Conservation (phyloP, 495 filamentous ascomycete species). For the Aspergillus coremiiformis region DNA sequence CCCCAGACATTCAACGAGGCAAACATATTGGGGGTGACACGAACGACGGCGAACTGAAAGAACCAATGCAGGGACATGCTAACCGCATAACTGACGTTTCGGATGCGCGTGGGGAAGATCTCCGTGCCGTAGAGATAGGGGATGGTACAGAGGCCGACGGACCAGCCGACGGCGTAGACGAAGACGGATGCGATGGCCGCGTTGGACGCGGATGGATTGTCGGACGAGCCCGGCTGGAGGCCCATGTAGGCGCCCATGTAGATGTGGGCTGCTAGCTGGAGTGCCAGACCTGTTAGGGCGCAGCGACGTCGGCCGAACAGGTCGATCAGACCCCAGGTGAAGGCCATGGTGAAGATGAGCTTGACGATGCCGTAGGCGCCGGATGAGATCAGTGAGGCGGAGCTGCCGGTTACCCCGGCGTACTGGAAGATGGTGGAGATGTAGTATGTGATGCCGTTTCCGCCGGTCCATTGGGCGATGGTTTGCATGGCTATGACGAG, state of each 20-base stretch:
- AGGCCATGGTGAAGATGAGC: conserved; percentile 41
- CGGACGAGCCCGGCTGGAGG: conserved; percentile 23
- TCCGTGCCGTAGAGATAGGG: conserved; percentile 43
- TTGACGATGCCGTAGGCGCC: conserved; percentile 41
- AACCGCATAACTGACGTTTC: conserved; percentile 35
- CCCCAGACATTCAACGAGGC: conserved; percentile 37
- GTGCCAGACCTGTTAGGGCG: conserved; percentile 27
- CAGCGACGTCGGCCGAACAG: conserved; percentile 37
- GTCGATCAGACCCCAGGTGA: conserved; percentile 41
- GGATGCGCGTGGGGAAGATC: conserved; percentile 41
- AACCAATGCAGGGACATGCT: conserved; percentile 44
- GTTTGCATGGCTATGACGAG: conserved; percentile 40
- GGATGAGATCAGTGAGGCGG: conserved; percentile 31
- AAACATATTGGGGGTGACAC: conserved; percentile 43
- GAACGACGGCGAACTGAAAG: conserved; percentile 44
- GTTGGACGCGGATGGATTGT: conserved; percentile 33
- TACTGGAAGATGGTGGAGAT: conserved; percentile 37
- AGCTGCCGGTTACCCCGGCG: conserved; percentile 27
- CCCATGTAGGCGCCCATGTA: conserved; percentile 41
- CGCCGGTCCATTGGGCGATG: conserved; percentile 40
- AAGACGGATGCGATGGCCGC: conserved; percentile 42
- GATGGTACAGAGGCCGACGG: conserved; percentile 44
- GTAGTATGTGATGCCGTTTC: conserved; percentile 44
- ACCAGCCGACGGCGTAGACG: conserved; percentile 43
- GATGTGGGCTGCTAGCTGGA: conserved; percentile 37